Evolutionary conservation across 345 rosid genomes (phyloP).

Genomic region (Sonneratia caseolaris): DNA sequence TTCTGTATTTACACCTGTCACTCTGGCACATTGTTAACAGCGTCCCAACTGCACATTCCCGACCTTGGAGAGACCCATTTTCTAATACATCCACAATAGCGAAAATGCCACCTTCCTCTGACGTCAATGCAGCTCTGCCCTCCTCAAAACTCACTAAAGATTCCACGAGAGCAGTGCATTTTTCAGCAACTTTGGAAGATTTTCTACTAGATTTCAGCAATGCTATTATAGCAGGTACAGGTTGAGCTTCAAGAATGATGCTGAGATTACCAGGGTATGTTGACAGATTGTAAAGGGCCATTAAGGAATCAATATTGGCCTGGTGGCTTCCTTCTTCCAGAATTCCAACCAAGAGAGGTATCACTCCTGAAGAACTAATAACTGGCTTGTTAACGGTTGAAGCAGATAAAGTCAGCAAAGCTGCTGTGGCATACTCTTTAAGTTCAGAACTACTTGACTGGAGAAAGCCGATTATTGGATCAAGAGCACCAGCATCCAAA

Average conservation of each 20-base stretch:
- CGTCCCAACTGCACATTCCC: slow-evolving; percentile 84
- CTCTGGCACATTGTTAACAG: slow-evolving; percentile 72
- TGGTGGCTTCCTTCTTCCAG: slow-evolving; percentile 63
- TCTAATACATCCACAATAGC: slow-evolving; percentile 82
- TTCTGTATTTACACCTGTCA: slow-evolving; percentile 76
- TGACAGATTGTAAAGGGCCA: slow-evolving; percentile 87
- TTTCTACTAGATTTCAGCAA: slow-evolving; percentile 64
- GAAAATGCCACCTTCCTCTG: slow-evolving; percentile 76
- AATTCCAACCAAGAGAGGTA: slow-evolving; percentile 70
- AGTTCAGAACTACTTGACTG: slow-evolving; percentile 45
- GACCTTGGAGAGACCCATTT: slow-evolving; percentile 68
- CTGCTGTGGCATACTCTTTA: slow-evolving; percentile 73
- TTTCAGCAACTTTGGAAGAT: slow-evolving; percentile 80
- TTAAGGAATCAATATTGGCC: slow-evolving; percentile 58
- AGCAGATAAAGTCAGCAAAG: slow-evolving; percentile 84
- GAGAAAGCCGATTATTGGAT: slow-evolving; percentile 62
- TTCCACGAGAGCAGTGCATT: slow-evolving; percentile 71
- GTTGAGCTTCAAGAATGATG: slow-evolving; percentile 45
- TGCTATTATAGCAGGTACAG: slow-evolving; percentile 44
- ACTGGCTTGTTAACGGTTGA: slow-evolving; percentile 67
- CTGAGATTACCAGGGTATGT: slow-evolving; percentile 40
- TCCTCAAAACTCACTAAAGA: slow-evolving; percentile 67
- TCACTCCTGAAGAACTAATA: slow-evolving; percentile 63
- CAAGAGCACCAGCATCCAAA: slow-evolving; percentile 86
- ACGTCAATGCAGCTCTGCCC: slow-evolving; percentile 48